Evolutionary conservation across 2,329 filamentous ascomycete species (phyloP).

Genomic region (Neonectria hederae): DNA sequence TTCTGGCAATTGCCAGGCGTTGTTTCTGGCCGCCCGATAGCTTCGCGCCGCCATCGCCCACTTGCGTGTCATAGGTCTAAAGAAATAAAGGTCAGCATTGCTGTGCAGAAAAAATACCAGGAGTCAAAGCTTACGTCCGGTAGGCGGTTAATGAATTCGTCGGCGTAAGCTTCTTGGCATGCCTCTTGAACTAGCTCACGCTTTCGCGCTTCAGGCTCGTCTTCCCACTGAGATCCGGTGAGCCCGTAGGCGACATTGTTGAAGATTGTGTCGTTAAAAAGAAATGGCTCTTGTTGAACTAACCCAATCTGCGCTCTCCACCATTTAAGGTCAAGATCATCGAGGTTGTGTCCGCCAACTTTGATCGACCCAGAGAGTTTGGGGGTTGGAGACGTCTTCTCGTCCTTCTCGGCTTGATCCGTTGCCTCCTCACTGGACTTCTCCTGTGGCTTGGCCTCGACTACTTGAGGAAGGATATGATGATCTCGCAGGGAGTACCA

Average conservation of each 20-base stretch:
- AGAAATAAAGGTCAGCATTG: not conserved
- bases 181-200: slow-evolving; percentile 55
- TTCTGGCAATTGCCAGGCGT: slow-evolving; percentile 64
- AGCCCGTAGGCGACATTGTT: slow-evolving; percentile 60
- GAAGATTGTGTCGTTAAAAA: slow-evolving; percentile 62
- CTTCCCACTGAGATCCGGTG: slow-evolving; percentile 48
- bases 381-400: not conserved
- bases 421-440: not conserved
- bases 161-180: slow-evolving; percentile 61
- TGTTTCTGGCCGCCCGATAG: slow-evolving; percentile 66
- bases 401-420: not conserved
- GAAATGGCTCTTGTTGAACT: slow-evolving; percentile 41
- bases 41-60: slow-evolving; percentile 65
- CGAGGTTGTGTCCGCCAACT: not conserved
- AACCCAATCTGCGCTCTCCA: not conserved
- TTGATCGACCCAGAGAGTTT: not conserved
- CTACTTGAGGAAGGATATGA: not conserved
- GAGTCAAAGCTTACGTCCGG: slow-evolving; percentile 42
- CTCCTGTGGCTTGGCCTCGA: not conserved
- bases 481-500: slow-evolving; percentile 60
- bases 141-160: slow-evolving; percentile 62
- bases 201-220: slow-evolving; percentile 52
- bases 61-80: slow-evolving; percentile 53
- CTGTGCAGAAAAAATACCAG: slow-evolving; percentile 51
- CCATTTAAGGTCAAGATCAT: not conserved